Base-by-base conservation (phyloP, 148 eudicot genomes). In the Vaccinium corymbosum region DNA sequence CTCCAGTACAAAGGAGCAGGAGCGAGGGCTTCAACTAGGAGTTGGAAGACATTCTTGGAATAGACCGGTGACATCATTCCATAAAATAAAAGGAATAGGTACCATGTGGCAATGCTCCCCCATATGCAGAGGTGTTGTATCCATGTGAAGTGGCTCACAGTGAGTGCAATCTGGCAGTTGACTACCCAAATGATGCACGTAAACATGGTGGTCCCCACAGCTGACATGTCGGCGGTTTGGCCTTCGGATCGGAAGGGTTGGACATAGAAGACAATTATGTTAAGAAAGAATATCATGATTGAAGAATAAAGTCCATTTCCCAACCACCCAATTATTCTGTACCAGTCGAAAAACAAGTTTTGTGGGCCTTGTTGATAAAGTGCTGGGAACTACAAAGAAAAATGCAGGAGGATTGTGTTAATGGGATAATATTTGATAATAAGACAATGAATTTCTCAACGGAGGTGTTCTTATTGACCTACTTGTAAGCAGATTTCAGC, bases 401-500 rank as follows among this genome's bases (percentile, higher is more conserved):
- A 51, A 62, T 25, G 19, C 13, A 48, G 8, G 16, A 14, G 15
- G 29, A 72, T 48, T 10, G 32, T 64, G 71, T 49, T 17, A 16
- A 50, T 25, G 59, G 15, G 46, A 15, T 29, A 13, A 16, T 17
- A 79, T 8, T 22, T 64, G 29, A 64, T 22, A 64, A 64, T 25
- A 64, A 22, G 71, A 22, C 1, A 64, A 2, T 14, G 27, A 27
- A 57, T 56, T 17, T n/a, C 22, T 38, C 42, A 29, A 78, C 0
- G 1, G 10, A 17, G 8, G 12, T 42, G 74, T 42, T 38, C 38
- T 27, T 80, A 19, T 80, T 35, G 32, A 51, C 29, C 22, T 82
- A 85, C 95, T 93, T 92, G 93, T 80, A 92, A 84, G 84, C 97
- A 93, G 71, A 93, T 85, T 59, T 93, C 92, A n/a, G 97, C 90